Evolutionary conservation across 495 filamentous ascomycete genomes (phyloP), one percentile per base, ranked within the genome.

Genomic region (Mytilinidion resinicola): DNA sequence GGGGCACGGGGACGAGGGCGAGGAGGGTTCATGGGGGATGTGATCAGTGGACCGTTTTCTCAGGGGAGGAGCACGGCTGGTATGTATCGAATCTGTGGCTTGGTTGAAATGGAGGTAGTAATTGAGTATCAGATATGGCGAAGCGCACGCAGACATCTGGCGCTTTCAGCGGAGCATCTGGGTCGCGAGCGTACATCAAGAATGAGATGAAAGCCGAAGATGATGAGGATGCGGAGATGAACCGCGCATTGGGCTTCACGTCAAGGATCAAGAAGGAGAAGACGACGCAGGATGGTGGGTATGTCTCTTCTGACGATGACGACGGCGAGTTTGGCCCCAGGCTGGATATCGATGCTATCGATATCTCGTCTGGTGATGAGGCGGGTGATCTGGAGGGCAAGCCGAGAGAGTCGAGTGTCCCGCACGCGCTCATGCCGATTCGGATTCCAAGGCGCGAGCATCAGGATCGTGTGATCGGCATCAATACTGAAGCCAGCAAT

Each of bases 401-500:
- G 50, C 41, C n/a, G 14, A 37, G 37, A 52, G 14, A 20, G 11
- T 7, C 25, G 15, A 56, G 37, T n/a, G 5, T 11, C 25, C 46
- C 46, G 15, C 20, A 9, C n/a, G 4, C 9, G 20, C 15, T 9
- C 43, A 57, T 72, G 14, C 79, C 79, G 0, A 66, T 86, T 53
- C 79, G 82, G 30, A 70, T 86, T 44, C 55, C 72, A 36, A 72
- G 84, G 34, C 69, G 75, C 17, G 74, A 77, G 59, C 81, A 84
- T 63, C 75, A 79, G 59, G 78, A 82, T 1, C 73, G 77, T 17
- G 70, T 72, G 19, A 62, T 78, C 1, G 72, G 76, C 30, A 73
- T 83, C 57, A 79, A 82, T 43, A 80, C 77, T 0, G 76, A 80
- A 19, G 78, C 76, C 44, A 78, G 79, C 20, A 70, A 79, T 6